Conservation (phyloP, 768 basidiomycete species). For the Pisolithus microcarpus region DNA sequence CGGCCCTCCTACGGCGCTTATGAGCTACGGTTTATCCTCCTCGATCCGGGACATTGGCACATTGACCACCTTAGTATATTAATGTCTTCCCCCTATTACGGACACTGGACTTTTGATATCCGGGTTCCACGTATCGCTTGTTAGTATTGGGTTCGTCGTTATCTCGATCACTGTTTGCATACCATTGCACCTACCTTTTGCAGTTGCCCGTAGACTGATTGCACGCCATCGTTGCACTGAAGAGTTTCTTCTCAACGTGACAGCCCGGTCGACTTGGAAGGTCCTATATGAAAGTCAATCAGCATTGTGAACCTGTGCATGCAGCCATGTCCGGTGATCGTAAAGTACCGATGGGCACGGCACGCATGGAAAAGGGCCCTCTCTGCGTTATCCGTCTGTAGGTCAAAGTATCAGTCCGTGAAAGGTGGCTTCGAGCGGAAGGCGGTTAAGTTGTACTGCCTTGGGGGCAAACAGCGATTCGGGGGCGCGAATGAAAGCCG, state of each 20-base stretch:
- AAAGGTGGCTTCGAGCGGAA: no score
- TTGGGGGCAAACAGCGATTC: no score
- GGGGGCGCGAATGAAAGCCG: no score
- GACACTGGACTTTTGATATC: neutral
- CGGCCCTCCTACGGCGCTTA: slow-evolving; percentile 21
- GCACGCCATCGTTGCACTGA: neutral
- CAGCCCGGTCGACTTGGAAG: no score
- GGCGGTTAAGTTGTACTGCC: no score
- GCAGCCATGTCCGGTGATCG: no score
- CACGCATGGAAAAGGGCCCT: no score
- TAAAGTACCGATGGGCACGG: no score
- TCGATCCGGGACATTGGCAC: neutral
- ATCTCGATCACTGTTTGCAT: neutral
- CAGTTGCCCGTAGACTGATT: neutral
- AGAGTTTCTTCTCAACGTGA: neutral
- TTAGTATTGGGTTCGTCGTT: neutral
- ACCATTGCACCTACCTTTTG: neutral
- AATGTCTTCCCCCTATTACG: neutral
- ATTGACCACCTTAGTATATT: neutral
- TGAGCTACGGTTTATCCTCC: neutral
- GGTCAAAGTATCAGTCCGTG: no score
- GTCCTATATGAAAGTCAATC: no score
- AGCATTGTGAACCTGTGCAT: no score
- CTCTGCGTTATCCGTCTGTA: no score
- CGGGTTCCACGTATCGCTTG: neutral